Percentiles rank a stretch among this genome's conserved stretches.
Evolutionary conservation across 1,284 basidiomycete genomes (phyloP).

Genomic region (Tetrapyrgos nigripes): DNA sequence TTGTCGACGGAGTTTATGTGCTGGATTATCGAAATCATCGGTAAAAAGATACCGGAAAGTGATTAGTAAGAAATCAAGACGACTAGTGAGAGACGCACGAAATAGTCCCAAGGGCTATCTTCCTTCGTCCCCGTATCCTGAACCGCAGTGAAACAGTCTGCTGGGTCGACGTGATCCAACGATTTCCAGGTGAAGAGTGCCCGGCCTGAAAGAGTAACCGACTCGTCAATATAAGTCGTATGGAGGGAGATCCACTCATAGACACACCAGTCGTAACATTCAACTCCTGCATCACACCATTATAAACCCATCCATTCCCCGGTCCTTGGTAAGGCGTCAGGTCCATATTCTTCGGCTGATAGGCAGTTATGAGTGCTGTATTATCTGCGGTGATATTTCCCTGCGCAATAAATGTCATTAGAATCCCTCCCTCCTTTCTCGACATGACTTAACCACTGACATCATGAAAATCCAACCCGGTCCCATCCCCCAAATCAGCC

Average conservation of each 20-base stretch:
- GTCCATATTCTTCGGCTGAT: not conserved
- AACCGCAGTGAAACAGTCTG: constrained; percentile 9
- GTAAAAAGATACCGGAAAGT: not conserved
- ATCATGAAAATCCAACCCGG: constrained; percentile 15
- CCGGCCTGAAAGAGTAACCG: not conserved
- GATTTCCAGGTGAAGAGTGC: constrained; percentile 12
- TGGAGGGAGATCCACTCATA: not conserved
- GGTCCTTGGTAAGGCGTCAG: constrained; percentile 5
- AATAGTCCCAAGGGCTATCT: constrained; percentile 10
- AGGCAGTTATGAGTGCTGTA: constrained; percentile 12
- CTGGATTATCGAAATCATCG: not conserved
- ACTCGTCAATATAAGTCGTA: too few relatives aligned
- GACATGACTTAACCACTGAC: not conserved
- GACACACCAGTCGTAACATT: constrained; percentile 12
- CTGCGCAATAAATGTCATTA: not conserved
- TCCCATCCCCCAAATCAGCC: not conserved
- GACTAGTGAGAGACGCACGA: constrained; percentile 3
- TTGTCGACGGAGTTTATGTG: constrained; percentile 17
- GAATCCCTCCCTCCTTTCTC: too few relatives aligned
- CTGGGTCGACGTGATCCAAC: constrained; percentile 7
- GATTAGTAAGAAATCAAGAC: not conserved
- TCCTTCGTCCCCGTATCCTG: constrained; percentile 3
- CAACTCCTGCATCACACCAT: constrained; percentile 11
- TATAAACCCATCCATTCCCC: constrained; percentile 9
- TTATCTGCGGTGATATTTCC: constrained; percentile 11